These are phyloP conservation scores for Arthrobotrys megalospora DNA, from an alignment of 2,329 filamentous ascomycete species.

Conservation along the genomic window DNA sequence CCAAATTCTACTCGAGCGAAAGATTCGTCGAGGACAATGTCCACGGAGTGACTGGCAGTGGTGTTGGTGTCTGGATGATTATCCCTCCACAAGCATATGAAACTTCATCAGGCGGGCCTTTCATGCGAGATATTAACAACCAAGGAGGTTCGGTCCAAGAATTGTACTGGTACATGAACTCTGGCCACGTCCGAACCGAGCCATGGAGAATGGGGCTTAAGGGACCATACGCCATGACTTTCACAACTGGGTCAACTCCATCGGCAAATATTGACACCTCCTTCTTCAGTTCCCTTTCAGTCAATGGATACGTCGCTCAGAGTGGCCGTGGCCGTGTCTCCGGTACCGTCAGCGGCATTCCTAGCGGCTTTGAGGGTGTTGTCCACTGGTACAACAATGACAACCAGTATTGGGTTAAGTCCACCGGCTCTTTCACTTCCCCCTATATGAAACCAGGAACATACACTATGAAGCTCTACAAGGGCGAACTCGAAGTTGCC, in stretches of 20 bases:
- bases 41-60: constrained; percentile 74
- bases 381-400: constrained; percentile 77
- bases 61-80: constrained; percentile 73
- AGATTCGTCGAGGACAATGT: constrained; percentile 79
- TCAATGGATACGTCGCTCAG: constrained; percentile 74
- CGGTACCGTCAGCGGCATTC: constrained; percentile 75
- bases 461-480: constrained; percentile 79
- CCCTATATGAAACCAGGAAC: constrained; percentile 78
- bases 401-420: constrained; percentile 77
- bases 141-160: constrained; percentile 73
- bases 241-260: constrained; percentile 74
- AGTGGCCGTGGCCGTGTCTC: constrained; percentile 74
- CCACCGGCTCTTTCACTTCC: constrained; percentile 74
- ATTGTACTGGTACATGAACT: constrained; percentile 78
- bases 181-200: constrained; percentile 76
- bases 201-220: constrained; percentile 75
- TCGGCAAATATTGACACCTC: constrained; percentile 71
- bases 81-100: constrained; percentile 74
- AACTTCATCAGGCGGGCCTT: constrained; percentile 77
- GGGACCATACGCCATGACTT: constrained; percentile 76
- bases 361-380: constrained; percentile 72
- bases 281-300: constrained; percentile 74
- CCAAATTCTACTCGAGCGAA: constrained; percentile 79
- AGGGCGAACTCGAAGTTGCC: constrained; percentile 73
- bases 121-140: constrained; percentile 73